Evolutionary conservation across 805 yeast species (phyloP), one percentile per base, ranked within the genome.

Genomic region (Suhomyces vadensis): DNA sequence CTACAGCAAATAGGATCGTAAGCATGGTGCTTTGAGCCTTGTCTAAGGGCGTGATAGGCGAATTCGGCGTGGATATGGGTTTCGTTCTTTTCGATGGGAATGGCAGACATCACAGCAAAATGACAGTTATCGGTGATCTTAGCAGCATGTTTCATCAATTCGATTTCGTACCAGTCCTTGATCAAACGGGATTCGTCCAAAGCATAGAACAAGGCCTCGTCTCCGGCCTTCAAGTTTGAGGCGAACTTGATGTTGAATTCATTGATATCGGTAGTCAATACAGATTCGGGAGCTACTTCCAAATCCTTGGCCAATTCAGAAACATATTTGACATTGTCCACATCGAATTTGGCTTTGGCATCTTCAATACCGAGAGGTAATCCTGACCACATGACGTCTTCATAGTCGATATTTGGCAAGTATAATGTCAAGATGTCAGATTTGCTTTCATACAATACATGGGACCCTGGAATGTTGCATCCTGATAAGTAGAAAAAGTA

Each of bases 301-400:
- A 81, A 54, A 3, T 63, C 65, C 1, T 51, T 41, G 23, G 65
- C 64, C 37, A 90, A 57, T 4, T 79, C 82, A n/a, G 64, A 55
- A 8, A 74, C 77, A 55, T 84, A 87, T 45, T 78, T 63, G 37
- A 91, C 95, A 35, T 80, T 85, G 62, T 94, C 98, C 23, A 89
- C 91, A 56, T 92, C 96, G 54, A 67, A 92, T 48, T 72, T 74
- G 16, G 69, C 60, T 39, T 63, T 42, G 0, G 97, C 97, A 14
- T 84, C 82, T 37, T 83, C 83, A 3, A 74, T 50, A 31, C 79
- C 69, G 41, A 88, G 50, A 4, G 99, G 99, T 64, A 85, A 58
- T 0, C 99, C 99, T 46, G 94, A 83, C 99, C 99, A 92, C 89
- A 94, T 85, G 33, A 92, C 85, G 59, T 88, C 97, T 35, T 94